A percentile compares a stretch with the other conserved stretches of the same genome.
Conservation (phyloP, 2,329 filamentous ascomycete genomes). For the Proliferodiscus dingleyae region DNA sequence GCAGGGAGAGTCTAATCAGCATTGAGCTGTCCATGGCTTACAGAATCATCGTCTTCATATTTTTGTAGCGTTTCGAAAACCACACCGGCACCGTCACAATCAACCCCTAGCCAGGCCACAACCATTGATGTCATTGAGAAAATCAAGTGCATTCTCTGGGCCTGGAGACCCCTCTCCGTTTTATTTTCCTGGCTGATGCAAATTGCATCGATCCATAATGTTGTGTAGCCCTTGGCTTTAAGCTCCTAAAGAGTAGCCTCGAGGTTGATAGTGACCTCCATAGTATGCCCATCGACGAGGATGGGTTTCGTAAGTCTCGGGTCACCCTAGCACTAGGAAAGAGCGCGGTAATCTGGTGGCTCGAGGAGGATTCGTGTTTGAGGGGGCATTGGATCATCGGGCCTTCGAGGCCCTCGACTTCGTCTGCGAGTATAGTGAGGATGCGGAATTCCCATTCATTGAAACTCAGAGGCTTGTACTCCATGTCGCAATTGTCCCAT, state of each 20-base stretch:
- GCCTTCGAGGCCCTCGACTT: too few relatives aligned
- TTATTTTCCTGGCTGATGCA: conserved; percentile 20
- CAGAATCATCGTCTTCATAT: too few relatives aligned
- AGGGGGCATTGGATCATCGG: background rate
- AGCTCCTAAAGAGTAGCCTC: background rate
- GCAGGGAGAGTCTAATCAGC: background rate
- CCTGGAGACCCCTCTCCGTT: conserved; percentile 17
- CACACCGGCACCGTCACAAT: background rate
- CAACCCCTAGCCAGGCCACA: conserved; percentile 8
- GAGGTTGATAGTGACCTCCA: background rate
- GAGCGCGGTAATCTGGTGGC: background rate
- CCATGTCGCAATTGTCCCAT: too few relatives aligned
- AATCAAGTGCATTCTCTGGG: conserved; percentile 23
- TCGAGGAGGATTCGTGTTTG: background rate
- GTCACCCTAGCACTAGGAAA: conserved; percentile 3
- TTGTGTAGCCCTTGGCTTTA: background rate
- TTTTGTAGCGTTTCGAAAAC: background rate
- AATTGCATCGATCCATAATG: conserved; percentile 10
- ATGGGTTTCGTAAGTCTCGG: background rate
- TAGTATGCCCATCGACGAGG: background rate
- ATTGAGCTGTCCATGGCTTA: background rate
- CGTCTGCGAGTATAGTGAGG: background rate
- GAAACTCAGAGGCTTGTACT: background rate
- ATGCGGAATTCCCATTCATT: background rate
- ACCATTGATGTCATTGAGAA: conserved; percentile 15